Conservation (phyloP, 2,329 filamentous ascomycete genomes). For the Microcera coccophila region DNA sequence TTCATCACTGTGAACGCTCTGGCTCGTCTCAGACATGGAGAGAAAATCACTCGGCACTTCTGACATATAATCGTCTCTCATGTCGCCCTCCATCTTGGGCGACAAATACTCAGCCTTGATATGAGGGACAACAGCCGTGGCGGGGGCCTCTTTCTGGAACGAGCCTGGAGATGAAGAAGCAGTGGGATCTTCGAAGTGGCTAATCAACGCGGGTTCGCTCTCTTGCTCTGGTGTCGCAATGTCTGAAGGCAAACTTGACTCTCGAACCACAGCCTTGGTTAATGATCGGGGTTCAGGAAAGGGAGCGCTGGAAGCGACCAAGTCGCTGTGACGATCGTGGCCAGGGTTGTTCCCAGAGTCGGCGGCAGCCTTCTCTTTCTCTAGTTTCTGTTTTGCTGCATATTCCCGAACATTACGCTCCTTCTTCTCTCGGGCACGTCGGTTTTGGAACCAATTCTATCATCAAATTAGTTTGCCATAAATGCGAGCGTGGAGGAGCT, state of each 20-base stretch:
- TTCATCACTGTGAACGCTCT: not conserved
- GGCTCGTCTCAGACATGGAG: slow-evolving; percentile 10
- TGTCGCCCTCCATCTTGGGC: slow-evolving; percentile 1
- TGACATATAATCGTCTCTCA: not conserved
- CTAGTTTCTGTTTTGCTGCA: slow-evolving; percentile 35
- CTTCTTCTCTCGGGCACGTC: slow-evolving; percentile 62
- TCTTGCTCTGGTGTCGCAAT: slow-evolving; percentile 21
- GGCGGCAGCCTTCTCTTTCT: slow-evolving; percentile 31
- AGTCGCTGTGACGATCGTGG: slow-evolving; percentile 31
- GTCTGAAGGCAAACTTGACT: slow-evolving; percentile 4
- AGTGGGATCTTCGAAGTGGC: slow-evolving; percentile 24
- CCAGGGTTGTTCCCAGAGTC: slow-evolving; percentile 25
- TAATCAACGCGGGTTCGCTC: slow-evolving; percentile 25
- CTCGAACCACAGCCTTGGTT: slow-evolving; percentile 6
- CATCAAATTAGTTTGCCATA: slow-evolving; percentile 29
- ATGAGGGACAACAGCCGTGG: slow-evolving; percentile 11
- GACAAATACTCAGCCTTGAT: slow-evolving; percentile 5
- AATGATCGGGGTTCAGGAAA: slow-evolving; percentile 31
- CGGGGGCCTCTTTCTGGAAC: slow-evolving; percentile 19
- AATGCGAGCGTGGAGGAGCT: not conserved
- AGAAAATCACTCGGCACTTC: slow-evolving; percentile 5
- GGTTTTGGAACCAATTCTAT: slow-evolving; percentile 68
- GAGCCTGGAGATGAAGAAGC: slow-evolving; percentile 19
- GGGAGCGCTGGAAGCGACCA: slow-evolving; percentile 40
- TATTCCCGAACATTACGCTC: slow-evolving; percentile 51